These are phyloP conservation scores for Sergeia podlipaevii DNA, from an alignment of 208 protist species.

Conservation along the genomic window DNA sequence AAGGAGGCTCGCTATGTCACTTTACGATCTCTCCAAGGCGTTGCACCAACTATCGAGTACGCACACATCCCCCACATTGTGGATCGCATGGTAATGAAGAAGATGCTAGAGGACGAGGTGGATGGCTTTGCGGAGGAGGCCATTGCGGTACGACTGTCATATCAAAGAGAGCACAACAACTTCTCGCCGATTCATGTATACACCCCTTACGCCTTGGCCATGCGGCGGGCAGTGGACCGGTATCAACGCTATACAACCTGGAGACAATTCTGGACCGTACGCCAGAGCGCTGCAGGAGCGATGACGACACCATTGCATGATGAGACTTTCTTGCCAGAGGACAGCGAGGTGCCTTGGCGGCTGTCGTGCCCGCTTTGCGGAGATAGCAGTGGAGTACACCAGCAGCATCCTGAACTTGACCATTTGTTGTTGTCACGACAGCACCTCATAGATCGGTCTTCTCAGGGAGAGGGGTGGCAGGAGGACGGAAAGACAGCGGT, in stretches of 20 bases:
- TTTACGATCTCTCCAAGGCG: conserved; percentile 10
- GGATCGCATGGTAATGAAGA: conserved; percentile 10
- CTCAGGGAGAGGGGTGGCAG: background rate
- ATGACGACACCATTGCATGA: too few species aligned
- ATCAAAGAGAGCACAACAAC: conserved; percentile 10
- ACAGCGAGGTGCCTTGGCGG: too few species aligned
- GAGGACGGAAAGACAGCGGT: background rate
- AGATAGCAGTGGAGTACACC: background rate
- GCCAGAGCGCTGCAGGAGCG: background rate
- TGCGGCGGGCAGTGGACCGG: conserved; percentile 10
- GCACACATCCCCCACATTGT: conserved; percentile 23
- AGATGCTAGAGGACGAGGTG: conserved; percentile 10
- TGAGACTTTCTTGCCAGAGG: too few species aligned
- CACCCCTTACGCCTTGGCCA: conserved; percentile 17
- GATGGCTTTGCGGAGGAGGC: conserved; percentile 12
- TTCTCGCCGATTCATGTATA: conserved; percentile 23
- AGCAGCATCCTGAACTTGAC: conserved; percentile 5
- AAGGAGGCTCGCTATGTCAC: conserved; percentile 10
- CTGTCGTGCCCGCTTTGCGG: conserved; percentile 5
- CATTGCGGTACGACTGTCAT: conserved; percentile 5
- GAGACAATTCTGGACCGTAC: background rate
- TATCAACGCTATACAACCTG: background rate
- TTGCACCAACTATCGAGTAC: conserved; percentile 18
- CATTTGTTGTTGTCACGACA: background rate
- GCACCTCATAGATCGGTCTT: background rate